Evolutionary conservation across 1,139 yeast species (phyloP).

Genomic region (Nakaseomyces bracarensis): DNA sequence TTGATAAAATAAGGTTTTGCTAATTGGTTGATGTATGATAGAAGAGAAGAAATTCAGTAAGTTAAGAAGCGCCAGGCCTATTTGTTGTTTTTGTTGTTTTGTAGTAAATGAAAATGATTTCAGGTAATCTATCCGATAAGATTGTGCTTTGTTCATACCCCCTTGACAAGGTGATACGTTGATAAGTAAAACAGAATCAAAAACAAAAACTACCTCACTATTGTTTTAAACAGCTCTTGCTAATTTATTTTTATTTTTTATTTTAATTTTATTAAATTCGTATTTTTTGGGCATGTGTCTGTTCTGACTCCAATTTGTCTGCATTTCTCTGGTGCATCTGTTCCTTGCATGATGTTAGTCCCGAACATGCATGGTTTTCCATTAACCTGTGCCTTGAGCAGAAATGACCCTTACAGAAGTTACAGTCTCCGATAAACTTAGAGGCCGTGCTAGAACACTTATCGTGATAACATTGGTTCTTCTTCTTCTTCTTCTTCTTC

Average conservation of each 20-base stretch:
- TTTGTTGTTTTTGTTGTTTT: too few relatives aligned
- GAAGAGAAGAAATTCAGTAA: too few relatives aligned
- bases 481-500: conserved; percentile 41
- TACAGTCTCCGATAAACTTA: conserved; percentile 83
- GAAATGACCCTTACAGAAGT: conserved; percentile 76
- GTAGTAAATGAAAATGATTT: too few relatives aligned
- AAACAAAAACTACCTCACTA: too few relatives aligned
- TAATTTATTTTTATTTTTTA: background rate
- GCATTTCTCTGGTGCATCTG: conserved; percentile 59
- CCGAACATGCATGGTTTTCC: conserved; percentile 77
- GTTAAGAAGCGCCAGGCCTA: too few relatives aligned
- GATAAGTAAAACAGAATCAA: too few relatives aligned
- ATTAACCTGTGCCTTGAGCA: conserved; percentile 82
- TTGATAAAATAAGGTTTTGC: too few relatives aligned
- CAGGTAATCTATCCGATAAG: too few relatives aligned
- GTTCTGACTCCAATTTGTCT: conserved; percentile 39
- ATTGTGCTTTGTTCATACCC: too few relatives aligned
- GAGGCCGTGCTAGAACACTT: conserved; percentile 60
- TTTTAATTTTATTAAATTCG: conserved; percentile 18
- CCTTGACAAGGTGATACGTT: too few relatives aligned
- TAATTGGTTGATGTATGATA: too few relatives aligned
- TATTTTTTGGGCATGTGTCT: conserved; percentile 40
- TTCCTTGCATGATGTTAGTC: conserved; percentile 73
- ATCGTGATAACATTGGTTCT: conserved; percentile 55
- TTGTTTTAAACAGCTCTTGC: too few relatives aligned